These are phyloP conservation scores for Sporisorium exsertum DNA, from an alignment of 1,284 basidiomycete genomes.

Conservation along the genomic window DNA sequence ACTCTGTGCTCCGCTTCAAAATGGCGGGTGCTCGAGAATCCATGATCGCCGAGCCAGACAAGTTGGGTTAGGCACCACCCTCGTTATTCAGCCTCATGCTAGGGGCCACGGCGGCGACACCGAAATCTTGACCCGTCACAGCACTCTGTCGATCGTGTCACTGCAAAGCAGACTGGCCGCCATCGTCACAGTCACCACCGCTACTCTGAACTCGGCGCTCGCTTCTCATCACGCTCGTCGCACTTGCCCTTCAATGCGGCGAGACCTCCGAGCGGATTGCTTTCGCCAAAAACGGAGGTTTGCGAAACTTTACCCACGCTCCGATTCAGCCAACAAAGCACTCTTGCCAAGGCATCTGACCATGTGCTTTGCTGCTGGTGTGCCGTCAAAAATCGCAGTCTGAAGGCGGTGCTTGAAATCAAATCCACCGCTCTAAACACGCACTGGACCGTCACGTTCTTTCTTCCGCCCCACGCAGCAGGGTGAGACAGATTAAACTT, in stretches of 20 bases:
- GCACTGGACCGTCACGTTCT: neutral
- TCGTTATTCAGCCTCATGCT: neutral
- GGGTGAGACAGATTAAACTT: neutral
- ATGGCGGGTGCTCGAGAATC: neutral
- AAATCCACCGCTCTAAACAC: neutral
- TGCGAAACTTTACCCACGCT: too few relatives aligned
- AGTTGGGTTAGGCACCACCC: neutral
- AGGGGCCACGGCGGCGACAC: neutral
- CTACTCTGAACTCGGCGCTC: too few relatives aligned
- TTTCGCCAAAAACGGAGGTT: too few relatives aligned
- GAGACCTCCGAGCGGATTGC: neutral
- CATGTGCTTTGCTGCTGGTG: neutral
- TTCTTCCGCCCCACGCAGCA: neutral
- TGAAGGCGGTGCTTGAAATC: conserved; percentile 10
- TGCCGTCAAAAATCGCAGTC: neutral
- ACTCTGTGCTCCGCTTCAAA: neutral
- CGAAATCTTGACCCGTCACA: neutral
- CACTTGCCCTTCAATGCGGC: neutral
- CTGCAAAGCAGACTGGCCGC: too few relatives aligned
- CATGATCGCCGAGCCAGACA: conserved; percentile 1
- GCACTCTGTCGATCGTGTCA: neutral
- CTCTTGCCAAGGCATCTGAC: neutral
- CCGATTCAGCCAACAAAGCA: neutral
- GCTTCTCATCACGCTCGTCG: too few relatives aligned
- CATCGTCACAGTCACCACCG: too few relatives aligned